phyloP scores from a whole-genome alignment of 2,329 filamentous ascomycete species.

The Ophiostoma fasciatum region DNA sequence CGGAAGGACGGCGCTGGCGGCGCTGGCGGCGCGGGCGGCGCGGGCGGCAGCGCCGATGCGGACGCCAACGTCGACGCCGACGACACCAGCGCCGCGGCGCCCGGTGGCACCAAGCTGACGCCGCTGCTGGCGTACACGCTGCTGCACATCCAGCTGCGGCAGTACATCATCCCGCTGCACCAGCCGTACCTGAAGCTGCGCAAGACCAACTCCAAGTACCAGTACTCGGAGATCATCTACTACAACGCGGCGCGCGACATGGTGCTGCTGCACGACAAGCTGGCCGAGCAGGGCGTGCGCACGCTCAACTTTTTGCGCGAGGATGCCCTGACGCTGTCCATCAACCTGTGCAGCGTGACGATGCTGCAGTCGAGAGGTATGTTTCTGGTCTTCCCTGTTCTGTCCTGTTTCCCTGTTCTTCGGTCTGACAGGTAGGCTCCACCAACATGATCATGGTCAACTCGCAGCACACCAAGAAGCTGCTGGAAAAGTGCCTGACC shows the following conservation, averaged over 20 bases:
- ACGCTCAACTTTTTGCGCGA: constrained; percentile 46
- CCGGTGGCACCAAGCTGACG: constrained; percentile 31
- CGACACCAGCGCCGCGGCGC: no score
- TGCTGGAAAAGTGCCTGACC: constrained; percentile 45
- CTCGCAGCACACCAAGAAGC: constrained; percentile 41
- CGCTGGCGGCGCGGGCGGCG: constrained; percentile 19
- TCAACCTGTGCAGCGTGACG: constrained; percentile 46
- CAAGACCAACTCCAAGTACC: constrained; percentile 44
- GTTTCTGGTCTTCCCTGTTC: neutral
- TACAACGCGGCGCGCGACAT: constrained; percentile 48
- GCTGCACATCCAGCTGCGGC: constrained; percentile 43
- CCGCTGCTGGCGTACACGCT: constrained; percentile 44
- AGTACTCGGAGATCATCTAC: constrained; percentile 48
- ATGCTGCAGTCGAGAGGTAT: constrained; percentile 39
- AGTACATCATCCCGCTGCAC: constrained; percentile 47
- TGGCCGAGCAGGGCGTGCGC: constrained; percentile 42
- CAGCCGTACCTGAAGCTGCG: constrained; percentile 45
- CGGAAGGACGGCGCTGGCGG: no score
- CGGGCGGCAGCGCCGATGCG: constrained; percentile 20
- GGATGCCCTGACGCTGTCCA: constrained; percentile 42
- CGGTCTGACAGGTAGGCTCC: constrained; percentile 20
- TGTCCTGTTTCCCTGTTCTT: neutral
- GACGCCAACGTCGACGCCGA: constrained; percentile 18
- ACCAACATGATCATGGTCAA: constrained; percentile 50
- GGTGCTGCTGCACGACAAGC: constrained; percentile 45